A percentile compares a stretch with the other conserved stretches of the same genome.
Conservation (phyloP, 1,139 yeast species). For the Saccharomycopsis hybrid region DNA sequence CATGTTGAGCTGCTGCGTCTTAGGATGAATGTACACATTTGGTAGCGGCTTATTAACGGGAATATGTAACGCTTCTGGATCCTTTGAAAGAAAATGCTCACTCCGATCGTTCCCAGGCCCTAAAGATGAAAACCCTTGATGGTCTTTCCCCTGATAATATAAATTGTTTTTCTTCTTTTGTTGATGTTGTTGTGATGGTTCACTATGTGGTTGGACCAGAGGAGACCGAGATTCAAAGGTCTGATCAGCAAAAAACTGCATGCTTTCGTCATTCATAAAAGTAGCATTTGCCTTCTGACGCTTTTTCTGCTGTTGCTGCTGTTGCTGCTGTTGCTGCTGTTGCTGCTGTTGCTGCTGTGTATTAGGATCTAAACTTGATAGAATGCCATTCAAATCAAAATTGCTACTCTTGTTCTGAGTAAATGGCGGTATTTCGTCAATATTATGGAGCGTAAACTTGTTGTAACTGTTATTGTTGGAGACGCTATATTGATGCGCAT, state of each 20-base stretch:
- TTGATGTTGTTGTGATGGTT: neutral
- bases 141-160: neutral
- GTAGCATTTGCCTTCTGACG: neutral
- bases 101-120: no score
- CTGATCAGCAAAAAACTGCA: no score
- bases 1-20: neutral
- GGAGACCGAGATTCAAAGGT: neutral
- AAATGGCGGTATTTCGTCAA: slow-evolving; percentile 17
- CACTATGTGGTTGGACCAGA: neutral
- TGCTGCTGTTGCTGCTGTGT: no score
- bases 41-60: slow-evolving; percentile 19
- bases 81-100: no score
- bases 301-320: no score
- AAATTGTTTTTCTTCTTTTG: slow-evolving; percentile 4
- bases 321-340: no score
- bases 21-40: neutral
- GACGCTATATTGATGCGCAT: no score
- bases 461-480: no score
- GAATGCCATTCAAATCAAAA: slow-evolving; percentile 10
- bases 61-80: slow-evolving; percentile 14
- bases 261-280: neutral
- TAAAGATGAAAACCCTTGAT: no score
- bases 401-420: slow-evolving; percentile 16
- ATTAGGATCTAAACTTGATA: slow-evolving; percentile 10
- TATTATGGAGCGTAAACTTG: slow-evolving; percentile 6